Percentiles rank a stretch among this genome's conserved stretches.
phyloP scores from a whole-genome alignment of 345 rosid genomes.

The Mallotus nudiflorus region DNA sequence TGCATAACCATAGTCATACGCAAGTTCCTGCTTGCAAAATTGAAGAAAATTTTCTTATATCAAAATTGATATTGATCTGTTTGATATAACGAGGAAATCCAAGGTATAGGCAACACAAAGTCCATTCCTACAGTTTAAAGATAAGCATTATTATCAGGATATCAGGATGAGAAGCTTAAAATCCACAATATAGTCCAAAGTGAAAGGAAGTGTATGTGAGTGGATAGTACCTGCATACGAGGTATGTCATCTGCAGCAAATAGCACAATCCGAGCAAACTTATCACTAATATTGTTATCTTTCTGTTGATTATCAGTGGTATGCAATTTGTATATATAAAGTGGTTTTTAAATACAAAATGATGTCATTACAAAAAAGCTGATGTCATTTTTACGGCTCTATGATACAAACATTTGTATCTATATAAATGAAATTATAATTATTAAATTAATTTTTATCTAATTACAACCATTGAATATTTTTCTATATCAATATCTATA shows the following conservation, averaged over 20 bases:
- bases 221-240: slow-evolving; percentile 23
- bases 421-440: no score
- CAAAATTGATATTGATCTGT: not conserved
- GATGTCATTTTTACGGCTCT: no score
- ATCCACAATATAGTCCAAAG: not conserved
- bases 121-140: not conserved
- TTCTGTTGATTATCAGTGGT: no score
- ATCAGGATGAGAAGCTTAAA: not conserved
- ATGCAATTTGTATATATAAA: no score
- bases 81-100: not conserved
- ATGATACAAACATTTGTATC: no score
- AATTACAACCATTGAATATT: no score
- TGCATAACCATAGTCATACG: slow-evolving; percentile 30
- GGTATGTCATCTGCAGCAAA: slow-evolving; percentile 33
- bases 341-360: no score
- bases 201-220: not conserved
- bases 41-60: not conserved
- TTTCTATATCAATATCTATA: no score
- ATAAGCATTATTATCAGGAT: no score
- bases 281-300: no score
- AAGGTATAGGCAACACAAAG: not conserved
- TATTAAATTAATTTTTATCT: no score
- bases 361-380: no score
- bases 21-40: slow-evolving; percentile 26
- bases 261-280: slow-evolving; percentile 29